Base-by-base conservation (phyloP, 2,329 filamentous ascomycete species). In the Fusarium poae region DNA sequence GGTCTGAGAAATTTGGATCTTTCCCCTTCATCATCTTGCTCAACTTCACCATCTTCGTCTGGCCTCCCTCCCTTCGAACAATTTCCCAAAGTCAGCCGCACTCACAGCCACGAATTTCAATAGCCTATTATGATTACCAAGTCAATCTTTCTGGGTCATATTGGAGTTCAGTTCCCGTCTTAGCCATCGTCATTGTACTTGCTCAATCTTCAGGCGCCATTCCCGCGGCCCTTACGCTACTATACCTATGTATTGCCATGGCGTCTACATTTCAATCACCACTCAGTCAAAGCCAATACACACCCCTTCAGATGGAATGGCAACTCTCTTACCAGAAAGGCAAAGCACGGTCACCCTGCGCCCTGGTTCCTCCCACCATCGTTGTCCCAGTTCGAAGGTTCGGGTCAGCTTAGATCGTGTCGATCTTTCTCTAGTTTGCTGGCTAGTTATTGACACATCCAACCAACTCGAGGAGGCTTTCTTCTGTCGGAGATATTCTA, bases 301-400 rank as follows among this genome's bases (percentile, higher is more conserved):
- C 68, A 42, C 65, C 54, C 50, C 46, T 70, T 67, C 61, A 62
- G 45, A 60, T 70, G 45, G 51, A 60, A 67, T 70, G 68, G 68
- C 71, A 70, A 53, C 63, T 52, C 37, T 39, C 18, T 51, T 51
- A 23, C 23, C 30, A 30, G 23, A 40, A 56, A 51, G 20, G 23
- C 6, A 29, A 35, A 21, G 51, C 53, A 60, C 54, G 51, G 39
- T 4, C 53, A 46, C 35, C 43, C 53, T 64, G 20, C 29, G 48
- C 23, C 27, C 46, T 43, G 53, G 53, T 53, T 25, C 44, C 29
- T 39, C 30, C 35, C 35, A 48, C 50, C 29, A 45, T 45, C 51
- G 37, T 44, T 35, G 44, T 60, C 57, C 67, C 57, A 64, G 54
- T 34, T 60, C 57, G 48, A 50, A 58, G 62, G 67, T 62, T 60